Evolutionary conservation across 78 protist species (phyloP).

Genomic region (Chrysochromulina tobinii): DNA sequence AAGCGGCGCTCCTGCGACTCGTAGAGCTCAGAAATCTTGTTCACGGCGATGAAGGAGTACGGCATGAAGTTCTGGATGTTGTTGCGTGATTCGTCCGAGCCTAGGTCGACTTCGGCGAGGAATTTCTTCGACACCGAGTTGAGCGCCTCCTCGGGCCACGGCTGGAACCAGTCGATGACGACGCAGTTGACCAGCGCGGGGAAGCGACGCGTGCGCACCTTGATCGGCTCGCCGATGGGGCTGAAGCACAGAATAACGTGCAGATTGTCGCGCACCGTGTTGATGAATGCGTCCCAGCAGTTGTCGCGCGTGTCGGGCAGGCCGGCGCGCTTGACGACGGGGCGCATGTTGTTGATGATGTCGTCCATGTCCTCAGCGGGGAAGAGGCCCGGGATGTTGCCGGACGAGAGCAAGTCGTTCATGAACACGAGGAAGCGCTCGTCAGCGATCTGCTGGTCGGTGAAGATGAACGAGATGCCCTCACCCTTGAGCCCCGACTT

Average conservation of each 20-base stretch:
- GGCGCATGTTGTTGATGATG: constrained; percentile 51
- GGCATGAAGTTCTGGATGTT: constrained; percentile 46
- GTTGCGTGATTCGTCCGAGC: not conserved
- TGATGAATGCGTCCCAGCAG: constrained; percentile 50
- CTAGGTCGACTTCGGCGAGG: constrained; percentile 59
- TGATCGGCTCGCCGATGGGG: constrained; percentile 66
- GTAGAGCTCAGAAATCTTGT: constrained; percentile 45
- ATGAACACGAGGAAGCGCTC: constrained; percentile 66
- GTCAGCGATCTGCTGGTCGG: constrained; percentile 68
- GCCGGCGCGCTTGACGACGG: constrained; percentile 55
- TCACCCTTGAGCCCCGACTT: constrained; percentile 57
- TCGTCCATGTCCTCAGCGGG: constrained; percentile 60
- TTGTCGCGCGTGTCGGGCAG: constrained; percentile 39
- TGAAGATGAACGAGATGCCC: constrained; percentile 53
- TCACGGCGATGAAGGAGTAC: constrained; percentile 49
- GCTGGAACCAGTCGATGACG: constrained; percentile 78
- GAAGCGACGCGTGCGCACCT: constrained; percentile 62
- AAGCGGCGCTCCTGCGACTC: constrained; percentile 29
- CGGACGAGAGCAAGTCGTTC: constrained; percentile 72
- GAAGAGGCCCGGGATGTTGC: constrained; percentile 64
- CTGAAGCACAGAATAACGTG: constrained; percentile 66
- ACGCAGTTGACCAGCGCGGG: constrained; percentile 67
- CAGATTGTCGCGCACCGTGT: constrained; percentile 50
- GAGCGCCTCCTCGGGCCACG: constrained; percentile 76
- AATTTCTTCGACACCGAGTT: constrained; percentile 59